These are phyloP conservation scores for Turnera subulata DNA, from an alignment of 345 rosid genomes.

Conservation along the genomic window DNA sequence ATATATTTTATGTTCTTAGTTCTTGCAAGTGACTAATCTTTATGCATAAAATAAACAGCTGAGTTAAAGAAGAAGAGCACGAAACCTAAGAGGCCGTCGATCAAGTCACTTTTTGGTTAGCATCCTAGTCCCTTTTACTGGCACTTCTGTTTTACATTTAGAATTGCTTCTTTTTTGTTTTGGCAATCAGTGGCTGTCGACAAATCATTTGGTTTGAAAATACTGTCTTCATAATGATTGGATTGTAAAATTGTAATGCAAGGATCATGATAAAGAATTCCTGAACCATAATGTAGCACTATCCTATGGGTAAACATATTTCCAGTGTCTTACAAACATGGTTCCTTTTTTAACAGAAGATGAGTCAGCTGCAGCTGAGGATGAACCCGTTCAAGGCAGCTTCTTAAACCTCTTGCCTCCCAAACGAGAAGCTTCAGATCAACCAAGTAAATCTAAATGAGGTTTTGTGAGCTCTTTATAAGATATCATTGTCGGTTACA, in stretches of 20 bases:
- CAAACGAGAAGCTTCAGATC: conserved; percentile 54
- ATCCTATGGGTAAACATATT: background rate
- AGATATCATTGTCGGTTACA: background rate
- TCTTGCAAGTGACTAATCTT: no score
- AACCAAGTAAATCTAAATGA: conserved; percentile 43
- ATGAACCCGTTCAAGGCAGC: conserved; percentile 71
- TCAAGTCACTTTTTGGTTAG: conserved; percentile 33
- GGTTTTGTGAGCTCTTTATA: conserved; percentile 12
- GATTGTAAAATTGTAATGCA: background rate
- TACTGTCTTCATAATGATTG: no score
- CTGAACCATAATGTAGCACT: background rate
- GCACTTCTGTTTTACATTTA: no score
- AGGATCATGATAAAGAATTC: background rate
- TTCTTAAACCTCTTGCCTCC: conserved; percentile 72
- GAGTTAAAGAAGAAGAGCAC: conserved; percentile 30
- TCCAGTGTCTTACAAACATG: background rate
- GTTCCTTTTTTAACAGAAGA: conserved; percentile 47
- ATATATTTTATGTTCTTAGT: background rate
- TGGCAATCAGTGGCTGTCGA: background rate
- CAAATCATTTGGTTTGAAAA: no score
- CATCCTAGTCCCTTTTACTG: background rate
- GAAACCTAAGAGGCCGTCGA: conserved; percentile 31
- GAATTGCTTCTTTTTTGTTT: background rate
- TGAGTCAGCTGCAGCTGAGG: conserved; percentile 50
- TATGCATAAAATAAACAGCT: conserved; percentile 19